Evolutionary conservation across 495 filamentous ascomycete genomes (phyloP), one percentile per base, ranked within the genome.

Genomic region (Umbilicaria muhlenbergii): DNA sequence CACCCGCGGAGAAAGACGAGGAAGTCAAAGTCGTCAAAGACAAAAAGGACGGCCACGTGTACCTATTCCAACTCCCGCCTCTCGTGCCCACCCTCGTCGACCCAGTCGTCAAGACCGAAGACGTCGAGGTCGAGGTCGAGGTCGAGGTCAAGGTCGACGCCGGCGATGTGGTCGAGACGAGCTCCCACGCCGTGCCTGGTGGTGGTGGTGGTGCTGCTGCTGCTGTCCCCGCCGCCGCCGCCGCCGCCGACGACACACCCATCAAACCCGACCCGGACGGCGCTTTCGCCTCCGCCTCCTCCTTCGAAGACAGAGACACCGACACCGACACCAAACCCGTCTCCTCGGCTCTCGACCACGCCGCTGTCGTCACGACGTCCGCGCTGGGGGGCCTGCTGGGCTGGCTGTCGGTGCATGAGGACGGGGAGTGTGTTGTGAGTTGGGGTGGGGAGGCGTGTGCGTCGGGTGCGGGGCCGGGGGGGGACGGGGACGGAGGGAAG

Each of bases 11-110:
- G 24, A 15, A 47, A 32, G 47, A 50, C 21, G 36, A 43, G 21
- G 42, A 45, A 31, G 43, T 31, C 35, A 34, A 42, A 21, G 19
- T 36, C n/a, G 32, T 32, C 40, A 51, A 60, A 39, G 54, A 62
- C 43, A 57, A 61, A 32, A 51, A 65, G 14, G 42, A 58, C 6
- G 66, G 68, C 17, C 59, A 64, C 33, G 55, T 71, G 19, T 74
- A 70, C 55, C 55, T 74, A 15, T 66, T 75, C 54, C 71, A 75
- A 49, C 68, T 75, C 51, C 71, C 71, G 8, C 71, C 71, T 2
- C 61, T 73, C 50, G 65, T 71, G 0, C 71, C 71, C 39, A 66
- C 63, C 43, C 63, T 75, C 39, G 48, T 56, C 18, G 43, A 67
- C 12, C 55, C 63, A 5, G 56, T 51, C 11, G 42, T 45, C 24